phyloP scores from a whole-genome alignment of 2,329 filamentous ascomycete species.

The Arthrobotrys pseudoclavata region DNA sequence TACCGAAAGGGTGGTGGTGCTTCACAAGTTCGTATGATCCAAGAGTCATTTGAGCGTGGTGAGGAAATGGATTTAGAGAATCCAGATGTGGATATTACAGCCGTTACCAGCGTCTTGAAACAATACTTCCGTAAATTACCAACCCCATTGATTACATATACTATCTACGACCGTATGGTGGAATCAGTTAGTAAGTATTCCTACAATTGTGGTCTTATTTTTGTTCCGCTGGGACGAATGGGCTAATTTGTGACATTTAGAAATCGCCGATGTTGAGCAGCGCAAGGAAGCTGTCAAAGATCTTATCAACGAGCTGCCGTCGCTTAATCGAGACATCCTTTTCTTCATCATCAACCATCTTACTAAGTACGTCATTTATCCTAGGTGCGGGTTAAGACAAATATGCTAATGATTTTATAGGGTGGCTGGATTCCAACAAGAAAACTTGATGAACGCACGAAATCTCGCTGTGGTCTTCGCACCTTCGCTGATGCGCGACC shows the following conservation, averaged over 20 bases:
- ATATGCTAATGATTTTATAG: conserved; percentile 66
- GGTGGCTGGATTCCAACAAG: conserved; percentile 61
- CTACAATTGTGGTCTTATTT: background rate
- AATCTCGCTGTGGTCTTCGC: conserved; percentile 98
- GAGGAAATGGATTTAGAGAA: conserved; percentile 93
- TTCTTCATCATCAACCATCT: conserved; percentile 96
- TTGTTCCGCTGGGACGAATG: conserved; percentile 7
- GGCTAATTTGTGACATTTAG: conserved; percentile 71
- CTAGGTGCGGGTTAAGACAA: background rate
- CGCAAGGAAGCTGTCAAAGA: conserved; percentile 79
- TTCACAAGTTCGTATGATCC: conserved; percentile 88
- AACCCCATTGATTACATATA: conserved; percentile 88
- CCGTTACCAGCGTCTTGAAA: conserved; percentile 94
- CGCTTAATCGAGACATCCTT: conserved; percentile 86
- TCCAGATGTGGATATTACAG: conserved; percentile 92
- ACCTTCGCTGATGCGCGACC: conserved; percentile 94
- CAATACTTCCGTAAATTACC: conserved; percentile 97
- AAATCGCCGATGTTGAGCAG: conserved; percentile 71
- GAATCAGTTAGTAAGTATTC: conserved; percentile 78
- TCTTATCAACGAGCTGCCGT: conserved; percentile 83
- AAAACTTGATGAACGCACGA: conserved; percentile 84
- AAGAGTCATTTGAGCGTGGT: conserved; percentile 89
- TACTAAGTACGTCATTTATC: conserved; percentile 76
- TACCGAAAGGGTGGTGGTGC: conserved; percentile 97
- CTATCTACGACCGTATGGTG: conserved; percentile 89